A percentile compares a stretch with the other conserved stretches of the same genome.
phyloP scores from a whole-genome alignment of 805 yeast species.

The Saccharomycopsis vini region DNA sequence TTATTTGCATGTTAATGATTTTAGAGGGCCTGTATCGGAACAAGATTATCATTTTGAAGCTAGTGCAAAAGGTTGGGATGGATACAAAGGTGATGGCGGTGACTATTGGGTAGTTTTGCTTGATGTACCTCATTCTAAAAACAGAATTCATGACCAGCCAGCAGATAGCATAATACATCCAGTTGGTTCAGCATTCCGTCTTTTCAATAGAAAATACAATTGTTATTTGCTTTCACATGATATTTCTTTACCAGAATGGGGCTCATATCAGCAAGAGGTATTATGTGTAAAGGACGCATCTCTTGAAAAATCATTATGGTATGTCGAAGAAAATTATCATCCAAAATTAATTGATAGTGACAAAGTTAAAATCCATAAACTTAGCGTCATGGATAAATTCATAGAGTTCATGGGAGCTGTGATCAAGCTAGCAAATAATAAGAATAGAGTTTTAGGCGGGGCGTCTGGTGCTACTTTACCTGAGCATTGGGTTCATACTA shows the following conservation, averaged over 20 bases:
- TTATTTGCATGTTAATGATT: constrained; percentile 52
- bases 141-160: constrained; percentile 29
- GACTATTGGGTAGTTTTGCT: constrained; percentile 58
- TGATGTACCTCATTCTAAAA: constrained; percentile 29
- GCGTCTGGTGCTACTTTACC: constrained; percentile 23
- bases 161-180: constrained; percentile 33
- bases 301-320: constrained; percentile 61
- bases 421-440: constrained; percentile 18
- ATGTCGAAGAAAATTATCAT: constrained; percentile 56
- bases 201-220: constrained; percentile 54
- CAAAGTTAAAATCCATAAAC: constrained; percentile 21
- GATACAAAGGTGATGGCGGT: constrained; percentile 55
- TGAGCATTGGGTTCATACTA: constrained; percentile 8
- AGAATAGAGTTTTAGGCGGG: constrained; percentile 22
- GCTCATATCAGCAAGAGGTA: constrained; percentile 77
- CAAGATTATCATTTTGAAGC: constrained; percentile 88
- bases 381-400: constrained; percentile 20
- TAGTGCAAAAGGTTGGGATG: constrained; percentile 50
- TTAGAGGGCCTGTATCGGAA: constrained; percentile 81
- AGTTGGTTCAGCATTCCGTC: constrained; percentile 59
- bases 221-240: constrained; percentile 73
- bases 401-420: constrained; percentile 21
- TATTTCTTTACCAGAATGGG: constrained; percentile 76
- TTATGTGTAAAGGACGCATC: constrained; percentile 73
- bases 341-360: constrained; percentile 33